Base-by-base conservation (phyloP, 768 basidiomycete genomes). In the Trametes sanguinea region DNA sequence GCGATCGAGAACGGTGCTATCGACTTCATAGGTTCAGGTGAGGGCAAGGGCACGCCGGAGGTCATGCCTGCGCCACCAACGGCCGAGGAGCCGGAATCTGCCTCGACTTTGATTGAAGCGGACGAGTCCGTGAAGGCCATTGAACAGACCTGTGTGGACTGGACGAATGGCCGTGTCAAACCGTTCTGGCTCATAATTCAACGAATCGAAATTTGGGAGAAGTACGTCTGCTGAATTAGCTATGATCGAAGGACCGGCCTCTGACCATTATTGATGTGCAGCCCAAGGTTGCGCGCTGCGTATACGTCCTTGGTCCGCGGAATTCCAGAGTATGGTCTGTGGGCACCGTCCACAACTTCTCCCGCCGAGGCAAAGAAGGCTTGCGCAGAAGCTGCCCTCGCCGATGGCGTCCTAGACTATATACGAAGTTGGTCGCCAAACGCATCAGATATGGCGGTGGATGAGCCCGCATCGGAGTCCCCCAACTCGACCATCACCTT, bases 1-100 rank as follows among this genome's bases (percentile, higher is more conserved):
- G 88, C 88, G 4, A 74, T 88, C 27, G 77, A 84, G 6, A 80
- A 83, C 76, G 85, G 85, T 17, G 87, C 81, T 1, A 69, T 88
- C 35, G 81, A 86, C 17, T 89, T 89, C 66, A 82, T 88, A 50
- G 54, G 70, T 6, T 67, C 72, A 1, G 82, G 83, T 3, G 80
- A 81, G n/a, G 71, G 75, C 2, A 76, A 78, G 74, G 69, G 13
- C 69, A 76, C 43, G 71, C 72, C 14, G 71, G 76, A 54, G 62
- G 64, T 2, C 50, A 62, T 29, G 55, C 53, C 13, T 42, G 57
- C n/a, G 51, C 61, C 17, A 47, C 56, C 51, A 51, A 55, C 44
- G 22, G 50, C 29, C n/a, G 61, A n/a, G 17, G 32, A 42, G 3
- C 32, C 29, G 14, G 53, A 51, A 1, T 6, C 45, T 40, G 40